Percentiles rank a stretch among this genome's conserved stretches.
phyloP scores from a whole-genome alignment of 768 basidiomycete genomes.

The Panus rudis region DNA sequence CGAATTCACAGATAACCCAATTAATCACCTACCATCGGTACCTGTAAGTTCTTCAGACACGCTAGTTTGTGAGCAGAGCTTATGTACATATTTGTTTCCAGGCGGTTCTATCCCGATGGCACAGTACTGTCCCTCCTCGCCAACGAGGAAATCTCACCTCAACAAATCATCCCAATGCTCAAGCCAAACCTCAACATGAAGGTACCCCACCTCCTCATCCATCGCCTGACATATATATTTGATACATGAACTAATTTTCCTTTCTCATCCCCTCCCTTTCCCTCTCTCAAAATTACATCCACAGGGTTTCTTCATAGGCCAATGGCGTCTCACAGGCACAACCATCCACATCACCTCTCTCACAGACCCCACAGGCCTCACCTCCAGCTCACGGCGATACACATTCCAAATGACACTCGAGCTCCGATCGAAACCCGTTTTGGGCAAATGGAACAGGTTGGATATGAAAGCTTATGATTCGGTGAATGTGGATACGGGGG shows the following conservation, averaged over 20 bases:
- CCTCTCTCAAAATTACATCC: background rate
- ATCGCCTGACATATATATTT: too few species aligned
- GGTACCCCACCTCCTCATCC: constrained; percentile 31
- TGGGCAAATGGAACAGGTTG: constrained; percentile 83
- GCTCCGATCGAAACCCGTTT: constrained; percentile 58
- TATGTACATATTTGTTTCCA: constrained; percentile 19
- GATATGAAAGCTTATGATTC: constrained; percentile 70
- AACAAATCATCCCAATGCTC: constrained; percentile 67
- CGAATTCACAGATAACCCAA: constrained; percentile 56
- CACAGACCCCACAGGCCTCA: constrained; percentile 34
- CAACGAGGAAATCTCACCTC: constrained; percentile 68
- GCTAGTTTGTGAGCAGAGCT: too few species aligned
- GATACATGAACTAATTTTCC: background rate
- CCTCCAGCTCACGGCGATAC: constrained; percentile 37
- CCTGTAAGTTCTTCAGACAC: constrained; percentile 46
- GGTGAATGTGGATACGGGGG: constrained; percentile 69
- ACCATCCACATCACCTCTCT: constrained; percentile 59
- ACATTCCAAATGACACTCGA: constrained; percentile 67
- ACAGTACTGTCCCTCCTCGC: constrained; percentile 79
- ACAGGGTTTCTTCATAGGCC: constrained; percentile 68
- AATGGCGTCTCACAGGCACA: constrained; percentile 62
- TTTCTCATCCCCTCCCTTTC: background rate
- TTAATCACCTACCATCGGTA: constrained; percentile 91
- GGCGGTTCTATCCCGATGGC: constrained; percentile 84
- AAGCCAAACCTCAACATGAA: constrained; percentile 76